These are phyloP conservation scores for Miamiensis avidus DNA, from an alignment of 169 alveolate genomes.

Conservation along the genomic window DNA sequence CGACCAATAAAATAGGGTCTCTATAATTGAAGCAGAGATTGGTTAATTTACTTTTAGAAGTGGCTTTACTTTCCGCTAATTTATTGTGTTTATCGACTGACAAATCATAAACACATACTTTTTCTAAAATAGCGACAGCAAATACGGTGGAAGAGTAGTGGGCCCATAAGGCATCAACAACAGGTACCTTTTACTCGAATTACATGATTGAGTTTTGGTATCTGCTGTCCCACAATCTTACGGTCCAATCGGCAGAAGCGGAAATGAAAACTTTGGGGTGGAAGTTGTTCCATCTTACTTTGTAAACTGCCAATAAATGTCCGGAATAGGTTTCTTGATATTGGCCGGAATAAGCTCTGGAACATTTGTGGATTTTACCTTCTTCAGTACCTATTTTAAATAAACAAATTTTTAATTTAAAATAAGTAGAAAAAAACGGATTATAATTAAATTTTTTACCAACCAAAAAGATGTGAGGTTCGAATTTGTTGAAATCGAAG, in stretches of 20 bases:
- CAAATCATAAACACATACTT: conserved; percentile 86
- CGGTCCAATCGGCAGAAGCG: conserved; percentile 95
- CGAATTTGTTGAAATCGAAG: conserved; percentile 88
- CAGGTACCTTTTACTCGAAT: conserved; percentile 90
- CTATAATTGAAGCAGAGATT: conserved; percentile 86
- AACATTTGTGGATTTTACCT: conserved; percentile 93
- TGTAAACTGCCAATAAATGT: conserved; percentile 92
- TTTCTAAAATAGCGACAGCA: conserved; percentile 91
- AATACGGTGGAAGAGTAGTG: conserved; percentile 93
- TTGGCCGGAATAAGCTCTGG: conserved; percentile 91
- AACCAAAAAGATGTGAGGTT: conserved; percentile 89
- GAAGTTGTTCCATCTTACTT: conserved; percentile 93
- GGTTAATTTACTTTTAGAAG: conserved; percentile 74
- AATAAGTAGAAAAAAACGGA: not conserved
- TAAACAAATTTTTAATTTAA: too few species aligned
- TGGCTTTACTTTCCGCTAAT: conserved; percentile 72
- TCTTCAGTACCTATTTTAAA: conserved; percentile 90
- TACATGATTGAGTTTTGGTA: conserved; percentile 83
- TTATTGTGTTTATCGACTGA: conserved; percentile 80
- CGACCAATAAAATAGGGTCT: conserved; percentile 87
- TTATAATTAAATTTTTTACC: not conserved
- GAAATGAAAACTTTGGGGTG: conserved; percentile 92
- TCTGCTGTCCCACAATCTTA: conserved; percentile 92
- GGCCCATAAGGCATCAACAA: conserved; percentile 95
- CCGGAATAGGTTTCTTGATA: conserved; percentile 92